Base-by-base conservation (phyloP, 73 alveolate species). In the Blepharisma stoltei region DNA sequence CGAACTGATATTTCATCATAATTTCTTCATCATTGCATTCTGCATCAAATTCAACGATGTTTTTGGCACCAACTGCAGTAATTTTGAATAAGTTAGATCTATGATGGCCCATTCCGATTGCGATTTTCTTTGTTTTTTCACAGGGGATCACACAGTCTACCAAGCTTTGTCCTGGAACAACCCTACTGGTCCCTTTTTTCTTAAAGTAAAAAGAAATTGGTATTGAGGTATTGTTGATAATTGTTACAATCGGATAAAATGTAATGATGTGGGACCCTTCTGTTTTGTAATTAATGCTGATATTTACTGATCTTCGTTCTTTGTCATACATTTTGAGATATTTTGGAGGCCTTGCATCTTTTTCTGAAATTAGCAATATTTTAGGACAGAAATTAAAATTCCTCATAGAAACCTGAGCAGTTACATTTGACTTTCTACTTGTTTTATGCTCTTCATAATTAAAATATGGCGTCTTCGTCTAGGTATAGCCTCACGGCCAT, bases 1-100 rank as follows among this genome's bases (percentile, higher is more conserved):
- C 85, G 0, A 81, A 55, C n/a, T 81, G 21, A 43, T 44, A 69
- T 46, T 69, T 69, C 21, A n/a, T 44, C 45, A 7, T 9, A 38
- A 9, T 23, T 0, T 44, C 65, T n/a, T 69, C 79, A n/a, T 9
- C 32, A 1, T 69, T 21, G 32, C 23, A n/a, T 69, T 38, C 67
- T n/a, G 54, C 79, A 18, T 69, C 37, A 21, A 69, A 69, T 44
- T 69, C 76, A 44, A 69, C 43, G 14, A 69, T 9, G 60, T 46
- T 43, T 69, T 69, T 43, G 11, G 65, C 45, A 14, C 79, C 79
- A 7, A 46, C 79, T 44, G 79, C 45, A 7, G 21, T 20, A 7
- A 46, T 21, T 9, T 69, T 18, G 27, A 69, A 37, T 43, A 23
- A n/a, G 41, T n/a, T 43, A 5, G 67, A 69, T 43, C n/a, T 69